phyloP scores from a whole-genome alignment of 2,329 filamentous ascomycete genomes.

The Neofusicoccum kwambonambiense region DNA sequence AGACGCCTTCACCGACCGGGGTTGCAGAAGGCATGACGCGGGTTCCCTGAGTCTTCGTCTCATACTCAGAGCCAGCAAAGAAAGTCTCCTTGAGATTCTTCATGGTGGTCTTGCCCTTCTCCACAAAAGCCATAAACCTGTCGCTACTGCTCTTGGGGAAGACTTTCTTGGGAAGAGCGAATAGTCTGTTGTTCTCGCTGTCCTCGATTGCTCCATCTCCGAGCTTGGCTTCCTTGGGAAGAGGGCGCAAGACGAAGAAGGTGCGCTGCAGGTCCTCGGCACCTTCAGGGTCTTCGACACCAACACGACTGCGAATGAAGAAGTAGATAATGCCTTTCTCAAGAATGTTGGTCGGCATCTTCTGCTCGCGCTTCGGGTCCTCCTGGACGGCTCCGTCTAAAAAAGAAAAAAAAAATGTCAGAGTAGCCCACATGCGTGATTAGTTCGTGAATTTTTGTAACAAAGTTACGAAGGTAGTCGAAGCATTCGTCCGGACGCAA shows the following conservation, averaged over 20 bases:
- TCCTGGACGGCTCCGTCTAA: slow-evolving; percentile 46
- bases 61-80: slow-evolving; percentile 64
- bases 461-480: too few relatives aligned
- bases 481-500: too few relatives aligned
- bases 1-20: slow-evolving; percentile 81
- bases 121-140: slow-evolving; percentile 78
- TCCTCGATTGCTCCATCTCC: slow-evolving; percentile 57
- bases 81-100: slow-evolving; percentile 71
- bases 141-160: slow-evolving; percentile 69
- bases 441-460: too few relatives aligned
- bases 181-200: slow-evolving; percentile 64
- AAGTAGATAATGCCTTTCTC: slow-evolving; percentile 93
- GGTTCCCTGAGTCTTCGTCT: slow-evolving; percentile 72
- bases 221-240: slow-evolving; percentile 68
- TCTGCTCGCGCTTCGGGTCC: slow-evolving; percentile 51
- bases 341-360: slow-evolving; percentile 62
- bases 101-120: slow-evolving; percentile 67
- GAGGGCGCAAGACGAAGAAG: slow-evolving; percentile 75
- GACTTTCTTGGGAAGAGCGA: slow-evolving; percentile 81
- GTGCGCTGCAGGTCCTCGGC: slow-evolving; percentile 73
- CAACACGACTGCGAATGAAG: slow-evolving; percentile 78
- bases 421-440: not conserved
- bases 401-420: not conserved
- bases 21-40: slow-evolving; percentile 68
- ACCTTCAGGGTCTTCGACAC: slow-evolving; percentile 65